A percentile compares a stretch with the other conserved stretches of the same genome.
Evolutionary conservation across 73 alveolate species (phyloP).

Genomic region (Breviolum minutum): DNA sequence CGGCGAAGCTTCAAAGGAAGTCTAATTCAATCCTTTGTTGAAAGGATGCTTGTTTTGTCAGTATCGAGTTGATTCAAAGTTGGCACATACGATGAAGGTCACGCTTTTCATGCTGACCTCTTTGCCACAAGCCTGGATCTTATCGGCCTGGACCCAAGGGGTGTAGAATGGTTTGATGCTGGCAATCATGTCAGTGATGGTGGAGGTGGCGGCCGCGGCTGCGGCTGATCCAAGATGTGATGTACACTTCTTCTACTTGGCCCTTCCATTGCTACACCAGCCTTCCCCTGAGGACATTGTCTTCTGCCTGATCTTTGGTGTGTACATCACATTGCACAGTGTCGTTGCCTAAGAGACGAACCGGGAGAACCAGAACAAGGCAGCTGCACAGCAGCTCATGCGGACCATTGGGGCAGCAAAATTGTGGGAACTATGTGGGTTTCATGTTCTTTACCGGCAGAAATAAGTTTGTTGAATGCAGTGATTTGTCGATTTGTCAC

Average conservation of each 20-base stretch:
- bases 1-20: not conserved
- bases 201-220: too few relatives aligned
- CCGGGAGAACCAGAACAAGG: not conserved
- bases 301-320: slow-evolving; percentile 65
- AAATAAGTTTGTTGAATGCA: too few relatives aligned
- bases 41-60: not conserved
- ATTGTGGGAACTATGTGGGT: too few relatives aligned
- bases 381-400: not conserved
- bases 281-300: slow-evolving; percentile 35
- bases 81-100: not conserved
- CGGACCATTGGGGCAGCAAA: too few relatives aligned
- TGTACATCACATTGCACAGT: slow-evolving; percentile 81
- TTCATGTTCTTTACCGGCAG: too few relatives aligned
- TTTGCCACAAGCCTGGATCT: slow-evolving; percentile 83
- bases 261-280: too few relatives aligned
- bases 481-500: too few relatives aligned
- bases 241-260: too few relatives aligned
- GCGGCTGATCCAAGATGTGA: too few relatives aligned
- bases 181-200: too few relatives aligned
- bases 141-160: slow-evolving; percentile 3
- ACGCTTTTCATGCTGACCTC: slow-evolving; percentile 79
- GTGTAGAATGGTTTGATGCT: not conserved
- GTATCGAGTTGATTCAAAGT: not conserved
- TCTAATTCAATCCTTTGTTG: not conserved
- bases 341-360: not conserved